These are phyloP conservation scores for Xerocomellus chrysenteron DNA, from an alignment of 768 basidiomycete species.

Conservation along the genomic window DNA sequence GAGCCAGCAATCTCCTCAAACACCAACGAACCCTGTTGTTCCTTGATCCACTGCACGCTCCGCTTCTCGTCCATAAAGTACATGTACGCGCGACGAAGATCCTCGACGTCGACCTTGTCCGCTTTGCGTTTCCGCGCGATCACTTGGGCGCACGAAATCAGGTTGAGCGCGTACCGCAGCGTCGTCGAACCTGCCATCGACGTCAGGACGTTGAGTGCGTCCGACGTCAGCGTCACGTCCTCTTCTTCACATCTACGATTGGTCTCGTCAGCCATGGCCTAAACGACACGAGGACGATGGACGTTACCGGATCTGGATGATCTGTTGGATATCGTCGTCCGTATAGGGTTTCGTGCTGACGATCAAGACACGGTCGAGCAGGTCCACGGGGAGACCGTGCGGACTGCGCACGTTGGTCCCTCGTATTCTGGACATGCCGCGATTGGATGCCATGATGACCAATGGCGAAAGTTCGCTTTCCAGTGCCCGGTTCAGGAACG, in stretches of 20 bases:
- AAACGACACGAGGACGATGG: neutral
- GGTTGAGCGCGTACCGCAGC: conserved; percentile 88
- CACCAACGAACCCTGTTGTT: conserved; percentile 71
- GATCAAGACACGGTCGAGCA: conserved; percentile 93
- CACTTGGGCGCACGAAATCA: conserved; percentile 90
- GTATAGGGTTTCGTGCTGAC: conserved; percentile 89
- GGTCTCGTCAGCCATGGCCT: neutral
- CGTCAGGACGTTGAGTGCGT: conserved; percentile 77
- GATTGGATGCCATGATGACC: conserved; percentile 98
- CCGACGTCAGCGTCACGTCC: conserved; percentile 77
- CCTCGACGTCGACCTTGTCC: conserved; percentile 79
- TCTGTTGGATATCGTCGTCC: conserved; percentile 83
- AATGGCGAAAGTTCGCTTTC: conserved; percentile 92
- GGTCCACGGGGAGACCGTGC: conserved; percentile 91
- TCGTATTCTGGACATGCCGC: conserved; percentile 91
- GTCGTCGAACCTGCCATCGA: conserved; percentile 89
- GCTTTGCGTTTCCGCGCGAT: conserved; percentile 81
- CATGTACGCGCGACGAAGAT: conserved; percentile 78
- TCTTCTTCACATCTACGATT: conserved; percentile 96
- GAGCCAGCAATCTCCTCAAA: conserved; percentile 59
- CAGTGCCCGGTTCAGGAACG: conserved; percentile 94
- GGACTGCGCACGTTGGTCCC: conserved; percentile 94
- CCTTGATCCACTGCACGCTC: conserved; percentile 88
- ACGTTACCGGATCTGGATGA: conserved; percentile 82
- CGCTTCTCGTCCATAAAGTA: conserved; percentile 95